A percentile compares a stretch with the other conserved stretches of the same genome.
Evolutionary conservation across 176 grass and related monocot species (phyloP).

Genomic region (Miscanthus lutarioriparius): DNA sequence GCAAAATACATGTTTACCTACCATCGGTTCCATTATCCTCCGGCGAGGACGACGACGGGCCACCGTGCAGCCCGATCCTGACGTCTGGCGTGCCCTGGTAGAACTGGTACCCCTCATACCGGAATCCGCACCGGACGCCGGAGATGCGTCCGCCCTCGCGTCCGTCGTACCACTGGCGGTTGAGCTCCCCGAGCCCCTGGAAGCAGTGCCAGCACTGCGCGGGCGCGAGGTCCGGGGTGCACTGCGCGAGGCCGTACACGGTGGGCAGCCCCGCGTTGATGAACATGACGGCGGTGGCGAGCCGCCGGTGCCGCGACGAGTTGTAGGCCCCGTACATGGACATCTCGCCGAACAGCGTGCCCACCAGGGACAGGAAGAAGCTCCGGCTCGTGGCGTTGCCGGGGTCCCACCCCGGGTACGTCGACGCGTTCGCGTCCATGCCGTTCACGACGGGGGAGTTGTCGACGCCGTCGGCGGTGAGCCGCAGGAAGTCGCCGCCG

Average conservation of each 20-base stretch:
- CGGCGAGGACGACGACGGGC: not conserved
- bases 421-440: constrained; percentile 47
- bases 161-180: constrained; percentile 29
- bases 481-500: not conserved
- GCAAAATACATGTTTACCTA: not conserved
- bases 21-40: not conserved
- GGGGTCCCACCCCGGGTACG: constrained; percentile 45
- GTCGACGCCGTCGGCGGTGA: not conserved
- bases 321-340: constrained; percentile 51
- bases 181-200: constrained; percentile 17
- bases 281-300: constrained; percentile 46
- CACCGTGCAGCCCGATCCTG: constrained; percentile 31
- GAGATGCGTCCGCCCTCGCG: constrained; percentile 41
- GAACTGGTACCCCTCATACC: constrained; percentile 51
- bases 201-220: constrained; percentile 55
- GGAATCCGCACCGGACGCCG: constrained; percentile 49
- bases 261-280: constrained; percentile 47
- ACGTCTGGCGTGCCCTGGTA: constrained; percentile 42
- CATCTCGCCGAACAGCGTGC: constrained; percentile 50
- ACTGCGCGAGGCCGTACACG: constrained; percentile 70
- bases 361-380: constrained; percentile 48
- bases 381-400: constrained; percentile 39
- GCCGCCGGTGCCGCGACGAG: constrained; percentile 34
- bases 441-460: constrained; percentile 37
- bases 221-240: constrained; percentile 61